These are phyloP conservation scores for Didymella keratinophila DNA, from an alignment of 2,329 filamentous ascomycete species.

Conservation along the genomic window DNA sequence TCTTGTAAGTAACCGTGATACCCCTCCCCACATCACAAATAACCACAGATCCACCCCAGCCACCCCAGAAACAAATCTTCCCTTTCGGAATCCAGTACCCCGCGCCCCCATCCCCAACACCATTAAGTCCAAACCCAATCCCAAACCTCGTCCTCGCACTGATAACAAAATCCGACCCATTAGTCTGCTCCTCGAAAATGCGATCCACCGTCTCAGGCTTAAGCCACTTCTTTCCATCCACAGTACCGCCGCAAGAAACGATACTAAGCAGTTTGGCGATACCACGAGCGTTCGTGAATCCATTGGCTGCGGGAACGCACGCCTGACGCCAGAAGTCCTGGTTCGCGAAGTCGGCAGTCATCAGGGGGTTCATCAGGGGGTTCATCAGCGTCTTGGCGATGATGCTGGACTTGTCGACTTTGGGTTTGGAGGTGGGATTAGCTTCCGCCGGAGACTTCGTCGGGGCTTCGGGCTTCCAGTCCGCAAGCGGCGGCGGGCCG, in stretches of 20 bases:
- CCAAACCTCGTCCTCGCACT: conserved; percentile 9
- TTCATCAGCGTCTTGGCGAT: conserved; percentile 20
- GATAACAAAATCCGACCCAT: conserved; percentile 21
- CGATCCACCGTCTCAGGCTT: conserved; percentile 21
- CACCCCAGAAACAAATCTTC: conserved; percentile 26
- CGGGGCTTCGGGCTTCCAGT: neutral
- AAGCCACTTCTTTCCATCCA: conserved; percentile 11
- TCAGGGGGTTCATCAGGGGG: conserved; percentile 16
- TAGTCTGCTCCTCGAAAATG: conserved; percentile 25
- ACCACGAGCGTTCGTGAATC: conserved; percentile 24
- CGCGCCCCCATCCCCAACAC: conserved; percentile 1
- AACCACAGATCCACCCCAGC: conserved; percentile 28
- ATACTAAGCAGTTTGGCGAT: conserved; percentile 21
- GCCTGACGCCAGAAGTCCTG: conserved; percentile 8
- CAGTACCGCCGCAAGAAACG: conserved; percentile 15
- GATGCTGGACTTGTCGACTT: conserved; percentile 2
- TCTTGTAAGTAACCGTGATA: conserved; percentile 30
- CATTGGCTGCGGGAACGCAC: conserved; percentile 19
- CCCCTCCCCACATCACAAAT: conserved; percentile 26
- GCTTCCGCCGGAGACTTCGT: neutral
- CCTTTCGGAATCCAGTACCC: conserved; percentile 24
- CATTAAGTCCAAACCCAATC: conserved; percentile 22
- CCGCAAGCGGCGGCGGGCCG: conserved; percentile 8
- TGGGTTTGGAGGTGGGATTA: no score
- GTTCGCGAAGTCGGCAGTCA: conserved; percentile 19